Base-by-base conservation (phyloP, 257 asterid species). In the Echium plantagineum region DNA sequence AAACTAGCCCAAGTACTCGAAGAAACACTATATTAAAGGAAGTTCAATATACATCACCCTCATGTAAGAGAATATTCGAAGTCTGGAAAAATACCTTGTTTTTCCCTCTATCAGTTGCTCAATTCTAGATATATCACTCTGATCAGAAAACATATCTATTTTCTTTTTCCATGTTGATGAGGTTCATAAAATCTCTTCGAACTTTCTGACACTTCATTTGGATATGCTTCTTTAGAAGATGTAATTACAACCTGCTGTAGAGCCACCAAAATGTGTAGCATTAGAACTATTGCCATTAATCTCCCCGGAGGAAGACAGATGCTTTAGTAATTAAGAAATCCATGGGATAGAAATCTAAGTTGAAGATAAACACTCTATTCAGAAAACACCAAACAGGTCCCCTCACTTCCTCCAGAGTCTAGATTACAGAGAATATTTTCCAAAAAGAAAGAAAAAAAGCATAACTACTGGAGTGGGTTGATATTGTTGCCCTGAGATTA, bases 31-130 rank as follows among this genome's bases (percentile, higher is more conserved):
- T 13, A 42, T 42, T 42, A 5, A 42, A 13, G 49, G 12, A 17
- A 10, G 10, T 1, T 15, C 47, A 10, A 3, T 13, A 12, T 12
- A 42, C 17, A 42, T 42, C 49, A 12, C 4, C 10, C 1, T 2
- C 49, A 13, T 12, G 10, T 42, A 42, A 12, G 49, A n/a, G 57
- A 24, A 48, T 10, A 55, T 19, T n/a, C 21, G 38, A 35, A 35
- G 32, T 28, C 32, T 28, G 7, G 62, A 67, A 59, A 30, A 0
- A 7, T 77, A 89, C 97, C 95, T 72, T 1, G 80, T 71, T 72
- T 69, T 79, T 58, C 80, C 89, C 70, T 81, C 75, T 64, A 86
- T 77, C 71, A 86, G 64, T 78, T 82, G 85, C 82, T 80, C 93
- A 60, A 89, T 86, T 71, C 78, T 78, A 52, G 80, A 75, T 73